A percentile compares a stretch with the other conserved stretches of the same genome.
These are phyloP conservation scores for Durio zibethinus DNA, from an alignment of 345 rosid species.

Conservation along the genomic window DNA sequence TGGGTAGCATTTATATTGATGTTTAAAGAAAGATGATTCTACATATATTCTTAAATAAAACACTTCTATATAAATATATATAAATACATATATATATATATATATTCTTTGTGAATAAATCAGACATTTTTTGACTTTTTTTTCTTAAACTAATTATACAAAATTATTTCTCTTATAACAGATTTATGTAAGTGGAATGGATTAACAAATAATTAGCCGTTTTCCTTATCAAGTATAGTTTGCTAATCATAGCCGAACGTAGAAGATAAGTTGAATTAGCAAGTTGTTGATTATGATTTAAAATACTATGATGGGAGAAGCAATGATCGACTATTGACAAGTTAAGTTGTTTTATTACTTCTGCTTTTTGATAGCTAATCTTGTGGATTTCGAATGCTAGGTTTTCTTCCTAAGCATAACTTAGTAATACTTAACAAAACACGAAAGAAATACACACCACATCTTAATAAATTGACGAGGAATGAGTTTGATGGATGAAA, in stretches of 20 bases:
- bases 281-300: constrained; percentile 19
- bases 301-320: constrained; percentile 1
- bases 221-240: constrained; percentile 9
- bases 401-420: background rate
- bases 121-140: no score
- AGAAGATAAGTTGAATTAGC: constrained; percentile 25
- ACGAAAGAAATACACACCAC: background rate
- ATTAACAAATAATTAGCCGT: background rate
- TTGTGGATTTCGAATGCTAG: background rate
- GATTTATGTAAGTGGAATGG: background rate
- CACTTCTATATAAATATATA: no score
- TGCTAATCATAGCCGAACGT: background rate
- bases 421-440: background rate
- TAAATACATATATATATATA: no score
- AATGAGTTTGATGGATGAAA: background rate
- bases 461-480: background rate
- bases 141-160: no score
- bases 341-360: background rate
- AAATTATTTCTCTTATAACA: no score
- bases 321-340: background rate
- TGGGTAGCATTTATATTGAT: background rate
- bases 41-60: no score
- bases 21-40: background rate
- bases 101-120: no score
- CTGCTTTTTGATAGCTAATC: background rate